Conservation (phyloP, 805 yeast genomes). For the Cyberlindnera misumaiensis region DNA sequence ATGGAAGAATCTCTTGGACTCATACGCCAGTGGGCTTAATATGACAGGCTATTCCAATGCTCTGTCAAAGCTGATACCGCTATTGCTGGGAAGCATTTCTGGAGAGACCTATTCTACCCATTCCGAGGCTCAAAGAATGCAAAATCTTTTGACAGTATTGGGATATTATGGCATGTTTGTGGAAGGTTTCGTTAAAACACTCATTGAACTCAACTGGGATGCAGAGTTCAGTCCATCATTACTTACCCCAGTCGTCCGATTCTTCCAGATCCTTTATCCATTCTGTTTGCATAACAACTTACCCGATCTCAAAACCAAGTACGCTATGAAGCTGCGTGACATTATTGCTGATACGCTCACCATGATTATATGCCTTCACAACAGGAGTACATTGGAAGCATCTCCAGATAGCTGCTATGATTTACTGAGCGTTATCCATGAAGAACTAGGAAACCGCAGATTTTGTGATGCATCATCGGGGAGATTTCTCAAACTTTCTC, state of each 20-base stretch:
- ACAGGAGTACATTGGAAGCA: neutral
- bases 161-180: constrained; percentile 50
- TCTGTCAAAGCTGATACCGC: constrained; percentile 42
- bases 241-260: constrained; percentile 22
- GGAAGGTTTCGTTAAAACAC: constrained; percentile 27
- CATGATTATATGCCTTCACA: constrained; percentile 33
- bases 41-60: constrained; percentile 37
- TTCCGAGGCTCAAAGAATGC: constrained; percentile 30
- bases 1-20: constrained; percentile 66
- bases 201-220: constrained; percentile 30
- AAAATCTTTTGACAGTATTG: constrained; percentile 40
- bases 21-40: constrained; percentile 33
- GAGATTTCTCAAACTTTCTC: constrained; percentile 51
- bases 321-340: constrained; percentile 28
- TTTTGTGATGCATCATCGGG: constrained; percentile 67
- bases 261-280: constrained; percentile 37
- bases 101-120: constrained; percentile 16
- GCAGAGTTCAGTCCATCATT: constrained; percentile 7
- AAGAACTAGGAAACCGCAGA: constrained; percentile 59
- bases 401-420: constrained; percentile 28
- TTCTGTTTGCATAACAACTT: neutral
- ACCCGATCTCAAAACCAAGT: constrained; percentile 9
- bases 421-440: constrained; percentile 58
- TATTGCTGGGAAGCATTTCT: constrained; percentile 31
- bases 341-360: constrained; percentile 33